Base-by-base conservation (phyloP, 148 eudicot genomes). In the Vaccinium myrtillus region DNA sequence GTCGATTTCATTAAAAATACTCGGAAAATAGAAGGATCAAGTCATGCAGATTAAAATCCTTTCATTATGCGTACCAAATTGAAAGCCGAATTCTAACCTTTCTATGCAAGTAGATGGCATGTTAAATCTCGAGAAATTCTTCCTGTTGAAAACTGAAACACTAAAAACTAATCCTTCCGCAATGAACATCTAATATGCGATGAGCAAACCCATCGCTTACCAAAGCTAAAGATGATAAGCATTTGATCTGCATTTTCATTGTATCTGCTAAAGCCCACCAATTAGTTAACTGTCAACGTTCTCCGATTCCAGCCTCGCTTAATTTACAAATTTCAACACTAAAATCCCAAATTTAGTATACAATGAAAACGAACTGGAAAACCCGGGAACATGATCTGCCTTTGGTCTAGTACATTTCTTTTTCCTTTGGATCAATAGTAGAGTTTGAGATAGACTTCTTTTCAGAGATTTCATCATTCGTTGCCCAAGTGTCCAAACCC, bases 311-410 rank as follows among this genome's bases (percentile, higher is more conserved):
- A 50, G 46, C 79, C 53, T 73, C 51, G 23, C 3, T 32, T 19
- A 83, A 36, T 55, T 23, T 73, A 73, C 36, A 74, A 53, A 74
- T 69, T 73, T 54, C 51, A 83, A 53, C 18, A 48, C 53, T 74
- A 73, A 18, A 73, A 82, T 27, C 36, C 32, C 75, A 21, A 32
- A 70, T 30, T 32, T 51, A 6, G 36, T 7, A 18, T 63, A 49
- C 9, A 21, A 58, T n/a, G 21, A 23, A 50, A 51, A 55, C 61
- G 18, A 48, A 65, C 36, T 25, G 10, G 61, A 69, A 50, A 48
- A 16, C 50, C 46, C 6, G 8, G 30, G 75, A 82, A 30, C 78
- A 51, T 79, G 67, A 71, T 30, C 65, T 54, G 56, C 67, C 9
- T 16, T 48, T 2, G 70, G 54, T 49, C 39, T 49, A 48, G 49